These are phyloP conservation scores for Phialophora macrospora DNA, from an alignment of 2,329 filamentous ascomycete species.

Conservation along the genomic window DNA sequence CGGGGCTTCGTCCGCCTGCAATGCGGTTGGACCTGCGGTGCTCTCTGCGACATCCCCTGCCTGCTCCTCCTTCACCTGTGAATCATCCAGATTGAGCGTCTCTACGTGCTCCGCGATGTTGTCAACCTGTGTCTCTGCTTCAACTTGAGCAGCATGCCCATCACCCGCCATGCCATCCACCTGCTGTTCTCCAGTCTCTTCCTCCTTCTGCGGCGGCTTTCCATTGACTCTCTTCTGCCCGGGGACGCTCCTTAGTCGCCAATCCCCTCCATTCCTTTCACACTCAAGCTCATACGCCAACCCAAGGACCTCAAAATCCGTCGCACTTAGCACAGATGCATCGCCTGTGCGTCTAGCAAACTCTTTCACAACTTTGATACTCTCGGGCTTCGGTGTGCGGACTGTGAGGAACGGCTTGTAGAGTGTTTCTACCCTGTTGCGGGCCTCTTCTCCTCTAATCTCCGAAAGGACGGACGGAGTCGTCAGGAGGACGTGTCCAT, in stretches of 20 bases:
- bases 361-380: constrained; percentile 76
- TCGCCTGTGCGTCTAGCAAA: constrained; percentile 92
- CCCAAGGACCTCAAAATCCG: constrained; percentile 87
- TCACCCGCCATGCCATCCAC: constrained; percentile 32
- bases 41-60: not conserved
- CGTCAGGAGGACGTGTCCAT: constrained; percentile 78
- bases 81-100: constrained; percentile 15
- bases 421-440: constrained; percentile 79
- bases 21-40: constrained; percentile 35
- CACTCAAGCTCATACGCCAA: constrained; percentile 93
- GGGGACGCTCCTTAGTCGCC: constrained; percentile 77
- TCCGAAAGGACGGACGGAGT: constrained; percentile 85
- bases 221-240: constrained; percentile 80
- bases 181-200: constrained; percentile 36
- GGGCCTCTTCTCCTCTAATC: constrained; percentile 81
- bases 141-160: constrained; percentile 29
- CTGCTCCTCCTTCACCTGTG: not conserved
- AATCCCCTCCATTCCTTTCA: constrained; percentile 86
- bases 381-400: constrained; percentile 73
- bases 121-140: constrained; percentile 10
- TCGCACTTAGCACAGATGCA: constrained; percentile 80
- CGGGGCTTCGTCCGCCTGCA: constrained; percentile 33
- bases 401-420: constrained; percentile 83
- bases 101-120: constrained; percentile 17
- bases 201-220: constrained; percentile 56